These are phyloP conservation scores for Tolypocladium album DNA, from an alignment of 2,329 filamentous ascomycete genomes.

Conservation along the genomic window DNA sequence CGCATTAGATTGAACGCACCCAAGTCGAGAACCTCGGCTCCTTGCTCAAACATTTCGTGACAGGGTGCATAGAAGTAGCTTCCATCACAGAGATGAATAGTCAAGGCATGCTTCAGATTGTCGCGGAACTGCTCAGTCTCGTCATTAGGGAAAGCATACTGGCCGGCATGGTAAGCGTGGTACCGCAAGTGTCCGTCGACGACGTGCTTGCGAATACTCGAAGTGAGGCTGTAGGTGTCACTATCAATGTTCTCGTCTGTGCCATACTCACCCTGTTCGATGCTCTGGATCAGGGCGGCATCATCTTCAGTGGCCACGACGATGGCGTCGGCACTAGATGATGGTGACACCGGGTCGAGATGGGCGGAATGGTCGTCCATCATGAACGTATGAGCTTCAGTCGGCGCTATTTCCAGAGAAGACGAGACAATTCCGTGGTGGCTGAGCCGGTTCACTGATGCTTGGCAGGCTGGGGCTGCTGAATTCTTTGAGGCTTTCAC, in stretches of 20 bases:
- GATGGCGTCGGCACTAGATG: neutral
- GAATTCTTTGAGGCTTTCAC: neutral
- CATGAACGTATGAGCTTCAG: neutral
- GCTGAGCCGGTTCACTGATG: neutral
- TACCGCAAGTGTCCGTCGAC: conserved; percentile 29
- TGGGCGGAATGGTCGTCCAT: neutral
- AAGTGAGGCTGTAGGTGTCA: conserved; percentile 29
- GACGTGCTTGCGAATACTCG: conserved; percentile 31
- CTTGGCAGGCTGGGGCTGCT: neutral
- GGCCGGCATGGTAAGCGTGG: conserved; percentile 28
- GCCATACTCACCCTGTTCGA: conserved; percentile 20
- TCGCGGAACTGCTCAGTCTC: conserved; percentile 30
- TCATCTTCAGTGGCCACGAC: neutral
- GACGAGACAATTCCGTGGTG: neutral
- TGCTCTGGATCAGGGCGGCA: conserved; percentile 15
- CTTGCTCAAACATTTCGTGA: conserved; percentile 22
- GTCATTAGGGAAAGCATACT: conserved; percentile 33
- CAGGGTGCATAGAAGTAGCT: conserved; percentile 34
- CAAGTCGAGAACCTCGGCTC: conserved; percentile 34
- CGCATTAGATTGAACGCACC: conserved; percentile 19
- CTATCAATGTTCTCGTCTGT: conserved; percentile 8
- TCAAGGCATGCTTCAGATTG: conserved; percentile 29
- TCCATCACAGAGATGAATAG: conserved; percentile 26
- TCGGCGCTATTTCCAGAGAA: neutral
- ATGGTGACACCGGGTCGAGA: neutral